These are phyloP conservation scores for Allomyces macrogynus DNA, from an alignment of 192 early-diverging fungal species.

Conservation along the genomic window DNA sequence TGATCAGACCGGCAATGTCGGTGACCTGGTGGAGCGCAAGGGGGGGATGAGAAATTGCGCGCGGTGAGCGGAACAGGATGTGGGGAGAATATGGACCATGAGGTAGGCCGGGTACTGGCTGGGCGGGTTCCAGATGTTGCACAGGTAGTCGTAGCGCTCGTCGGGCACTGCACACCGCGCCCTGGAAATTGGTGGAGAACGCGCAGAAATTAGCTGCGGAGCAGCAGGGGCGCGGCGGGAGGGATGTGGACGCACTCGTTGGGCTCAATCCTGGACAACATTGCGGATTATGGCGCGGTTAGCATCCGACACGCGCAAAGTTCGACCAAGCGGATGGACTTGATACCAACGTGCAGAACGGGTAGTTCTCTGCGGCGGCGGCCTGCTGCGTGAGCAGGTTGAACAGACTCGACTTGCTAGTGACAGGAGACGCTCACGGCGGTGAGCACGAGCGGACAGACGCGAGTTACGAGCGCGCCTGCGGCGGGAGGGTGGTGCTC, in stretches of 20 bases:
- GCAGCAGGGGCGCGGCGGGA: too few species aligned
- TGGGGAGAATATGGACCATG: slow-evolving; percentile 4
- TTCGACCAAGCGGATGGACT: too few species aligned
- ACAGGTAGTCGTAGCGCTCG: slow-evolving; percentile 43
- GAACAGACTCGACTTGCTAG: slow-evolving; percentile 30
- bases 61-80: not conserved
- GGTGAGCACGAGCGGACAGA: too few species aligned
- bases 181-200: too few species aligned
- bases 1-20: slow-evolving; percentile 71
- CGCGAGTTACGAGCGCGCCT: too few species aligned
- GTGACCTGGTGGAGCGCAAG: slow-evolving; percentile 15
- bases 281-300: not conserved
- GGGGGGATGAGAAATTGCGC: not conserved
- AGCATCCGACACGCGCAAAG: slow-evolving; percentile 1
- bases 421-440: not conserved
- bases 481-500: slow-evolving; percentile 4
- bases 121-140: slow-evolving; percentile 32
- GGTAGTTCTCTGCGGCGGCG: slow-evolving; percentile 51
- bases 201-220: too few species aligned
- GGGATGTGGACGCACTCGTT: slow-evolving; percentile 14
- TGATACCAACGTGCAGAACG: slow-evolving; percentile 46
- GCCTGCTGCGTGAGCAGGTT: slow-evolving; percentile 27
- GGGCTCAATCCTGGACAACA: slow-evolving; percentile 35
- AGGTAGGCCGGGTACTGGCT: slow-evolving; percentile 43
- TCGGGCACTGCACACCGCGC: slow-evolving; percentile 48